Evolutionary conservation across 2,329 filamentous ascomycete genomes (phyloP).

Genomic region (Acrocalymma vagum): DNA sequence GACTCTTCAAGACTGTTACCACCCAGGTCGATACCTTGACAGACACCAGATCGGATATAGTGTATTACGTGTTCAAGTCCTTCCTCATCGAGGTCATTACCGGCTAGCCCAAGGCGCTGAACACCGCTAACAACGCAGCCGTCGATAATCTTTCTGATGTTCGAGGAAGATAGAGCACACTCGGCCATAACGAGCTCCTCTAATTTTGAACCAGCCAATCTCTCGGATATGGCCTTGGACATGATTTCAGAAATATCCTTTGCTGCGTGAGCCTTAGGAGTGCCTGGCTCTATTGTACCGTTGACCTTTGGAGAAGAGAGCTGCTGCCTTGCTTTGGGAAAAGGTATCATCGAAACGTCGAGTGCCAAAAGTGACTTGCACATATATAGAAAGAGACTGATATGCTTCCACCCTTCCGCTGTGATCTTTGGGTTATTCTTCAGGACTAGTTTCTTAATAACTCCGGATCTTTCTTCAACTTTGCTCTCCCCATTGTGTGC

Average conservation of each 20-base stretch:
- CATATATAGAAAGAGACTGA: constrained; percentile 89
- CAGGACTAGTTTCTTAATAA: constrained; percentile 85
- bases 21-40: constrained; percentile 87
- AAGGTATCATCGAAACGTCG: constrained; percentile 84
- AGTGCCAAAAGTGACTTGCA: constrained; percentile 85
- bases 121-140: constrained; percentile 82
- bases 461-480: constrained; percentile 66
- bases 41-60: constrained; percentile 79
- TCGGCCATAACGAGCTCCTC: constrained; percentile 86
- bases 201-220: constrained; percentile 77
- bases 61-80: constrained; percentile 78
- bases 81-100: constrained; percentile 78
- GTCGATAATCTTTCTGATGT: constrained; percentile 80
- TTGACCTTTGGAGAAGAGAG: constrained; percentile 23
- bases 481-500: constrained; percentile 30
- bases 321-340: constrained; percentile 51
- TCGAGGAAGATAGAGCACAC: constrained; percentile 74
- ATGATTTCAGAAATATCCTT: constrained; percentile 72
- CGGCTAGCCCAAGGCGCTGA: constrained; percentile 80
- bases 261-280: constrained; percentile 20
- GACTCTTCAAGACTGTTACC: constrained; percentile 74
- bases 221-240: constrained; percentile 77
- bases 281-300: constrained; percentile 10
- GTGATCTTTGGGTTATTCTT: constrained; percentile 91
- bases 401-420: constrained; percentile 87